phyloP scores from a whole-genome alignment of 768 basidiomycete species.

The Lyophyllum shimeji region DNA sequence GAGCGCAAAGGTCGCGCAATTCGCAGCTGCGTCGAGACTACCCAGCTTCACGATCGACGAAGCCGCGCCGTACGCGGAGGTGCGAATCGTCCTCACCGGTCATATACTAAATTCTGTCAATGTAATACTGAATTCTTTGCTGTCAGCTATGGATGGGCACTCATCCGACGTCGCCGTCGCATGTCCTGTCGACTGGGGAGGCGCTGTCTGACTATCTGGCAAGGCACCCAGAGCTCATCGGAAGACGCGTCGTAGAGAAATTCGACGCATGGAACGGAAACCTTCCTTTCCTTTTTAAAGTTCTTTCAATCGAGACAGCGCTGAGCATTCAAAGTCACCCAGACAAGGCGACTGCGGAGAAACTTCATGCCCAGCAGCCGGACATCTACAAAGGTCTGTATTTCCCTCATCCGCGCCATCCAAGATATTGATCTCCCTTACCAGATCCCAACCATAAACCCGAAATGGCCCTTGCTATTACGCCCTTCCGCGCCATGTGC shows the following conservation, averaged over 20 bases:
- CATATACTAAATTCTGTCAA: slow-evolving; percentile 9
- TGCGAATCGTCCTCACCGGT: slow-evolving; percentile 31
- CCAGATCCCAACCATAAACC: slow-evolving; percentile 96
- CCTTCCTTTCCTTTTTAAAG: slow-evolving; percentile 91
- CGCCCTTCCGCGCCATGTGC: slow-evolving; percentile 86
- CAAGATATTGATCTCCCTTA: slow-evolving; percentile 1
- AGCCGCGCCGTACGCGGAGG: slow-evolving; percentile 88
- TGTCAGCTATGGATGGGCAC: slow-evolving; percentile 98
- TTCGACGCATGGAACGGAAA: slow-evolving; percentile 63
- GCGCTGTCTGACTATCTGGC: slow-evolving; percentile 62
- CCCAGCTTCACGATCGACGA: slow-evolving; percentile 71
- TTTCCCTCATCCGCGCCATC: neutral
- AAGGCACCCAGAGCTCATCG: slow-evolving; percentile 68
- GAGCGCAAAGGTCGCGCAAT: slow-evolving; percentile 85
- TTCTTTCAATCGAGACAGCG: slow-evolving; percentile 86
- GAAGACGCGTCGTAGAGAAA: slow-evolving; percentile 49
- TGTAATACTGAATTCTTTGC: neutral
- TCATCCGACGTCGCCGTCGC: slow-evolving; percentile 67
- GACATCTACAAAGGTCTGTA: slow-evolving; percentile 87
- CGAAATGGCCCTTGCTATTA: slow-evolving; percentile 97
- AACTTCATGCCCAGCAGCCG: slow-evolving; percentile 64
- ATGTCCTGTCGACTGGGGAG: slow-evolving; percentile 32
- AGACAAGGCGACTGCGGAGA: slow-evolving; percentile 78
- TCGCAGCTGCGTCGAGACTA: slow-evolving; percentile 60
- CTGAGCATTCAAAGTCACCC: slow-evolving; percentile 93